phyloP scores from a whole-genome alignment of 306 rosid species.

The Gastrolobium villosum region DNA sequence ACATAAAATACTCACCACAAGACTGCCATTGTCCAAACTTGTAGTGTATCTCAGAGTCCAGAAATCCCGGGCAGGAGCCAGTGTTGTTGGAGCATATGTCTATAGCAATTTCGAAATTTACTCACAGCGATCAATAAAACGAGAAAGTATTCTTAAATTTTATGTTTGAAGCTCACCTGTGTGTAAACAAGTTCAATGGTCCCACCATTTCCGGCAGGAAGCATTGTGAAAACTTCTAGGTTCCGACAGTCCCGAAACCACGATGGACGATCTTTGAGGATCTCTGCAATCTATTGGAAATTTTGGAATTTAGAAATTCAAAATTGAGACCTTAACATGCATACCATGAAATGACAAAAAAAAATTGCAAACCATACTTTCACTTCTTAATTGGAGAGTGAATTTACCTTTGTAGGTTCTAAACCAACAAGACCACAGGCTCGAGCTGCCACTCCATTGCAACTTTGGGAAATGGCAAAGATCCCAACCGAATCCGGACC shows the following conservation, averaged over 20 bases:
- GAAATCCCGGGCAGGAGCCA: conserved; percentile 98
- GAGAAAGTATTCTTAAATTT: neutral
- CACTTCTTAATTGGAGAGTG: neutral
- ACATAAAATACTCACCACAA: conserved; percentile 71
- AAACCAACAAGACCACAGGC: conserved; percentile 98
- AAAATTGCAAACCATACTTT: conserved; percentile 14
- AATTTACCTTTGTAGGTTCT: conserved; percentile 87
- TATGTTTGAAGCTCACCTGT: conserved; percentile 64
- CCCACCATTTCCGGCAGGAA: conserved; percentile 95
- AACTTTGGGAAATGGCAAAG: conserved; percentile 97
- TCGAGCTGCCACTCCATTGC: conserved; percentile 99
- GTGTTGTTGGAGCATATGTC: conserved; percentile 93
- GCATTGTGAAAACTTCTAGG: conserved; percentile 93
- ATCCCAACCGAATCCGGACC: conserved; percentile 99
- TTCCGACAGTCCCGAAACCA: conserved; percentile 99
- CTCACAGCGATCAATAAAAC: neutral
- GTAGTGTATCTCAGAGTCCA: conserved; percentile 98
- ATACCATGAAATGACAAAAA: conserved; percentile 18
- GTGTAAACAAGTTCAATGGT: conserved; percentile 93
- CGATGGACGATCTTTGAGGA: conserved; percentile 97
- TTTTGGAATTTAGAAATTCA: conserved; percentile 9
- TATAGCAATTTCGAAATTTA: conserved; percentile 46
- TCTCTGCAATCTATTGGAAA: conserved; percentile 85
- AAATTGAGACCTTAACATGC: conserved; percentile 20
- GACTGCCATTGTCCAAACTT: conserved; percentile 87